Evolutionary conservation across 805 yeast species (phyloP).

Genomic region (Yamadazyma kitorensis): DNA sequence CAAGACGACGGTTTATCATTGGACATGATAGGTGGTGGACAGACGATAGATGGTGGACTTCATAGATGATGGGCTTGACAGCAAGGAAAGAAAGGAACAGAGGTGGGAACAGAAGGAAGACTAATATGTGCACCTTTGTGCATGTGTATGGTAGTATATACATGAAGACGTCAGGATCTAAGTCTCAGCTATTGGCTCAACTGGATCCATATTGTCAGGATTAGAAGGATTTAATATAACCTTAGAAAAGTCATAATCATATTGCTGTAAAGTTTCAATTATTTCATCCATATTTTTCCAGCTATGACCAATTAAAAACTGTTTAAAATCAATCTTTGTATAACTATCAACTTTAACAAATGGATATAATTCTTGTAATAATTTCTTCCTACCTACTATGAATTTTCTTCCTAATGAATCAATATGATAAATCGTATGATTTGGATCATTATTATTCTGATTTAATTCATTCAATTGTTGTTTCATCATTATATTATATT

Average conservation of each 20-base stretch:
- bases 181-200: too few relatives aligned
- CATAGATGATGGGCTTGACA: too few relatives aligned
- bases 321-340: conserved; percentile 41
- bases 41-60: too few relatives aligned
- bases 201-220: too few relatives aligned
- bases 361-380: conserved; percentile 54
- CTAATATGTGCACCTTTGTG: too few relatives aligned
- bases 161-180: too few relatives aligned
- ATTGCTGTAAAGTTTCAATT: conserved; percentile 45
- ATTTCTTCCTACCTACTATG: conserved; percentile 61
- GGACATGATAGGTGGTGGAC: too few relatives aligned
- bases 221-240: conserved; percentile 16
- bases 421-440: conserved; percentile 45
- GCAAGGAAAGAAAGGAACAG: too few relatives aligned
- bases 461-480: conserved; percentile 39
- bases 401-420: conserved; percentile 47
- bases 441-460: conserved; percentile 13
- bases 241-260: conserved; percentile 36
- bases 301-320: conserved; percentile 46
- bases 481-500: conserved; percentile 63
- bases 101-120: too few relatives aligned
- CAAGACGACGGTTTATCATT: too few relatives aligned
- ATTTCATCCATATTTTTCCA: conserved; percentile 47
- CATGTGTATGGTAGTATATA: too few relatives aligned
- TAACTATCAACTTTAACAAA: conserved; percentile 45